Evolutionary conservation across 306 rosid genomes (phyloP).

Genomic region (Cyclanthera cordifolia): DNA sequence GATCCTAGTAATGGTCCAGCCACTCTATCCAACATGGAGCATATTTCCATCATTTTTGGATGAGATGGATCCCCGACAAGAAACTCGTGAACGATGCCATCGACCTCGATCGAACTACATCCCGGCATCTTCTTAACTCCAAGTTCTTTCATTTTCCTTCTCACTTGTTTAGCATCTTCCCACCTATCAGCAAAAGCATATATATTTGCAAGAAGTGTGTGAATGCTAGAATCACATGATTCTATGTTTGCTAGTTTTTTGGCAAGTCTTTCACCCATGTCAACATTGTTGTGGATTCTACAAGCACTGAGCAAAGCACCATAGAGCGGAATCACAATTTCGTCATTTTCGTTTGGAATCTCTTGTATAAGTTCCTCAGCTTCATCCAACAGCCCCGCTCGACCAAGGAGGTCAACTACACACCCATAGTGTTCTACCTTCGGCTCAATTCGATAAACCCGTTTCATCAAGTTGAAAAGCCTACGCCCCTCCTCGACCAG

Average conservation of each 20-base stretch:
- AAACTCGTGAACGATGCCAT: constrained; percentile 30
- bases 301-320: constrained; percentile 69
- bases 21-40: constrained; percentile 11
- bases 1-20: constrained; percentile 12
- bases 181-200: constrained; percentile 58
- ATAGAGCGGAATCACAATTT: constrained; percentile 38
- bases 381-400: constrained; percentile 55
- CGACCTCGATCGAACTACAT: constrained; percentile 47
- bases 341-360: constrained; percentile 31
- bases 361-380: constrained; percentile 47
- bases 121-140: constrained; percentile 50
- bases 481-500: constrained; percentile 50
- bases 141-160: constrained; percentile 48
- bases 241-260: constrained; percentile 30
- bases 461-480: constrained; percentile 39
- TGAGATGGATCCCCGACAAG: constrained; percentile 25
- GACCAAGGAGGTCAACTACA: constrained; percentile 53
- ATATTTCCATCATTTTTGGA: constrained; percentile 14
- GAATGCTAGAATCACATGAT: constrained; percentile 43
- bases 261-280: constrained; percentile 62
- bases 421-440: constrained; percentile 65
- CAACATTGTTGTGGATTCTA: constrained; percentile 45
- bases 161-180: constrained; percentile 63
- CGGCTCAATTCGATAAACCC: constrained; percentile 34
- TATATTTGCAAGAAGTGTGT: constrained; percentile 55